Evolutionary conservation across 805 yeast species (phyloP), one percentile per base, ranked within the genome.

Genomic region (Spathaspora passalidarum): DNA sequence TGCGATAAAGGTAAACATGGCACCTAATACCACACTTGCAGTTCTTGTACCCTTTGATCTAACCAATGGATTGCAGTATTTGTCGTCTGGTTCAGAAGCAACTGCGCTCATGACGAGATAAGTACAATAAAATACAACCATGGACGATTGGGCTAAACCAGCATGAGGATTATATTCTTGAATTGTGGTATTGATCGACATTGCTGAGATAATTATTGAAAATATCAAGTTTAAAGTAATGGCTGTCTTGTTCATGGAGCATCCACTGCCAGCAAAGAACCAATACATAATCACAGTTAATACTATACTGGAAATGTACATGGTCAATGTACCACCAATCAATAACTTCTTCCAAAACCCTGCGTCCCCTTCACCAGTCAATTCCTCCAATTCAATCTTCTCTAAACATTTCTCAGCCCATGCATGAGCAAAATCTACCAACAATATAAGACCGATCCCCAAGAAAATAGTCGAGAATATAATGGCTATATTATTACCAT

Each of bases 361-460:
- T 1, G 80, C 70, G 48, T 73, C 79, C 16, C 72, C 73, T 39
- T 73, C 80, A 40, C 77, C 81, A 3, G 75, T 68, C 34, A 71
- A 53, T 48, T 75, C 81, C 47, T 86, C 92, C 56, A 84, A 82
- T 61, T 94, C 98, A 36, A 94, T 88, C 56, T 89, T 87, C 53
- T 85, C 90, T 44, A 94, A 76, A 63, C 99, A 94, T 6, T 86
- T 87, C 57, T 94, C 99, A 0, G 98, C 97, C 97, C 97, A 94
- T 55, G 92, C 92, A 65, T 94, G 98, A 3, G 99, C 98, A 74
- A 89, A 94, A 65, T 94, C 99, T 25, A 94, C 97, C 41, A 94
- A 71, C 42, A 94, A 72, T 11, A 95, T 86, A 47, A 94, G 76
- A 1, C 99, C 99, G 49, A 94, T 88, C 13, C 94, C 82, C 32